A percentile compares a stretch with the other conserved stretches of the same genome.
Evolutionary conservation across 1,284 basidiomycete species (phyloP).

Genomic region (Abortiporus biennis): DNA sequence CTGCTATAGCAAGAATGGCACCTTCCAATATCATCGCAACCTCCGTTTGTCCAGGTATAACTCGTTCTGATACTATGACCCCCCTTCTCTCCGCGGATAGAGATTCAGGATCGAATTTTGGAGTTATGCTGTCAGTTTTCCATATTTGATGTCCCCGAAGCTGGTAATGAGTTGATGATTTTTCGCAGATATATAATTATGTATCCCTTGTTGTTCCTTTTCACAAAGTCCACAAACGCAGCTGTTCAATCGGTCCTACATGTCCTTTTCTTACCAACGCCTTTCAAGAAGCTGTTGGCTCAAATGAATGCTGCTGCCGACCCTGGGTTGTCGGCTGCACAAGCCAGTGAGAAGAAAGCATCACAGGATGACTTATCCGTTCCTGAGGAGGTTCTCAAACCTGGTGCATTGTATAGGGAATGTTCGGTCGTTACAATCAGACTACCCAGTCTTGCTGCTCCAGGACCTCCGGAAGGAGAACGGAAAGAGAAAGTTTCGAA

Average conservation of each 20-base stretch:
- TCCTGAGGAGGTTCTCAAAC: constrained; percentile 57
- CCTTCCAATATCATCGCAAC: constrained; percentile 69
- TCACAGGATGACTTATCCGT: constrained; percentile 4
- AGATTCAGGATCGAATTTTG: constrained; percentile 21
- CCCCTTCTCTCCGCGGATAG: constrained; percentile 46
- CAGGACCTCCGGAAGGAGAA: constrained; percentile 12
- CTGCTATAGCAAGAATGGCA: constrained; percentile 24
- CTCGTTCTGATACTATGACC: constrained; percentile 58
- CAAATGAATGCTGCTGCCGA: constrained; percentile 25
- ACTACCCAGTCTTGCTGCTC: constrained; percentile 29
- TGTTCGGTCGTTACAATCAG: constrained; percentile 53
- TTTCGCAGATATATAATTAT: constrained; percentile 48
- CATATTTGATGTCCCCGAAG: neutral
- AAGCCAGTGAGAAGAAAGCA: constrained; percentile 6
- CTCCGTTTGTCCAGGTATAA: constrained; percentile 68
- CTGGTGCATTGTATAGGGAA: constrained; percentile 70
- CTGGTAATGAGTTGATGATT: neutral
- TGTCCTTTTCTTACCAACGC: constrained; percentile 68
- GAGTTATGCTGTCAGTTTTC: constrained; percentile 37
- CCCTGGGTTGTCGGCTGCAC: constrained; percentile 8
- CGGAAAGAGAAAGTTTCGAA: constrained; percentile 20
- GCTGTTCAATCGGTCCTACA: constrained; percentile 64
- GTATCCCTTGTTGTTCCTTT: constrained; percentile 52
- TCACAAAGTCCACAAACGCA: constrained; percentile 54
- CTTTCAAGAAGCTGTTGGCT: constrained; percentile 45